Percentiles rank a stretch among this genome's conserved stretches.
phyloP scores from a whole-genome alignment of 169 alveolate species.

The Nephromyces sp. region DNA sequence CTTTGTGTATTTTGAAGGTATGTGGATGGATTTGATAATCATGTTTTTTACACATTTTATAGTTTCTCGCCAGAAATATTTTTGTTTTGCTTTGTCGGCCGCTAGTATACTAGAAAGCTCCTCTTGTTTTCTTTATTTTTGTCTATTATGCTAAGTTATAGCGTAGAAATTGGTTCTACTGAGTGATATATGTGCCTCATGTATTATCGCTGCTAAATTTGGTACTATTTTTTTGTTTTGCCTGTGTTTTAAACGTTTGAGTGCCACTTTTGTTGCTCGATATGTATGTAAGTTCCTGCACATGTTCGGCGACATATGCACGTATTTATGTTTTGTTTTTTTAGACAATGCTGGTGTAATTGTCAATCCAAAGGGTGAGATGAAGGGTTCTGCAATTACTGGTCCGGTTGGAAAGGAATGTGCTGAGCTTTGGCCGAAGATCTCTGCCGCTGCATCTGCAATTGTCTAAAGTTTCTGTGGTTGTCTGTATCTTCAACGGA shows the following conservation, averaged over 20 bases:
- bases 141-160: too few relatives aligned
- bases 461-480: conserved; percentile 72
- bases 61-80: neutral
- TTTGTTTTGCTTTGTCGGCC: neutral
- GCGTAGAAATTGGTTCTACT: too few relatives aligned
- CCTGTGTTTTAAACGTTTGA: too few relatives aligned
- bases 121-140: too few relatives aligned
- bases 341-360: conserved; percentile 98
- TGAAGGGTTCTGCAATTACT: conserved; percentile 98
- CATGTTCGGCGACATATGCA: too few relatives aligned
- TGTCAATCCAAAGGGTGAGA: conserved; percentile 98
- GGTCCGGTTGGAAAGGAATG: conserved; percentile 99
- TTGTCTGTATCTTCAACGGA: too few relatives aligned
- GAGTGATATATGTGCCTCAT: too few relatives aligned
- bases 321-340: too few relatives aligned
- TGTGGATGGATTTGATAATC: conserved; percentile 5
- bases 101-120: neutral
- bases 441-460: conserved; percentile 96
- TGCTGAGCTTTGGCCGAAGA: conserved; percentile 99
- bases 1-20: conserved; percentile 91
- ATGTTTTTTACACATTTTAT: neutral
- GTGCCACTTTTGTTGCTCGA: neutral
- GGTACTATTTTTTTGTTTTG: too few relatives aligned
- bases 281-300: too few relatives aligned
- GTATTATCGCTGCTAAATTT: too few relatives aligned